Evolutionary conservation across 495 filamentous ascomycete species (phyloP), one percentile per base, ranked within the genome.

Genomic region (Pyrenula aspistea): DNA sequence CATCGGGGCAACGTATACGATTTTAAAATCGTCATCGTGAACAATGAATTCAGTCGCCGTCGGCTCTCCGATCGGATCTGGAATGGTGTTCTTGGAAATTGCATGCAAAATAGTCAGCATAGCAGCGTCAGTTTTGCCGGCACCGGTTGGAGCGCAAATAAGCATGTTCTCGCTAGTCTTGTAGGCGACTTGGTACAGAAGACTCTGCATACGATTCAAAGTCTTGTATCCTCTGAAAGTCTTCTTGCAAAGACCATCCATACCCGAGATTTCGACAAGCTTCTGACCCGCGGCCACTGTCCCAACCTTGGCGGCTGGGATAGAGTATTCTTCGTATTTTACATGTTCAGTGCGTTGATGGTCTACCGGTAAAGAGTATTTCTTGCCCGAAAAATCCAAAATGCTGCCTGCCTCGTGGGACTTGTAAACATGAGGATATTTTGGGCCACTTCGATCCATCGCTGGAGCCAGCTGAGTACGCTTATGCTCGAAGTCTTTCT

Each of bases 41-140:
- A 95, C 87, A 4, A 75, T 77, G 63, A 95, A 95, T 25, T 92
- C 85, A 0, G 76, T 83, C 0, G 85, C 81, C 54, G 83, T 76
- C 0, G 82, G 84, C n/a, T 88, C 69, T 53, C 92, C 88, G 2
- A 80, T 68, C 0, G 91, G 91, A 63, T 81, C 87, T 0, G 94
- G 92, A 11, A 75, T 72, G 8, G 86, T 80, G 63, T 97, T 91
- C 67, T 95, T 91, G 22, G 83, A 80, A 56, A 99, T 81, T 1
- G 88, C 84, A 65, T 94, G 92, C 51, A 99, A 73, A 53, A 99
- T 87, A 0, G 93, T 88, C 57, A 99, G 76, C 88, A 97, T 90
- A n/a, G 93, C 93, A 0, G 91, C 94, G 64, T 99, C 94, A 8
- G 93, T 99, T 75, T 99, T 99, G 83, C 93, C 86, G 51, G 93